These are phyloP conservation scores for Dryas integrifolia DNA, from an alignment of 331 rosid species.

Conservation along the genomic window DNA sequence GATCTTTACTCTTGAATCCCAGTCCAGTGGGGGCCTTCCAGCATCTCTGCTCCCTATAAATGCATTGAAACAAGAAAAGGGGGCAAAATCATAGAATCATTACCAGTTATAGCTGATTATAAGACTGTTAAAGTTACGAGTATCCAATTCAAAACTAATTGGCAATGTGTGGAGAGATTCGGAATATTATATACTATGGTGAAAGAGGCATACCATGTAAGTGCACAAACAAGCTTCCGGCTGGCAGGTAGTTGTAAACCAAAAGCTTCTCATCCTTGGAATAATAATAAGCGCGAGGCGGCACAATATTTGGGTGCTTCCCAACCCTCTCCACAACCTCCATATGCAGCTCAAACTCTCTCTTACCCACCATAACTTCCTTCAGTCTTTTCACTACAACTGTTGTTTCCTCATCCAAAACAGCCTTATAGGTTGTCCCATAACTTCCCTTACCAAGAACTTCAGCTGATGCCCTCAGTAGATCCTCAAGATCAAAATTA, in stretches of 20 bases:
- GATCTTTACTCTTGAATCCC: constrained; percentile 79
- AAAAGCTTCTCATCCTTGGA: constrained; percentile 84
- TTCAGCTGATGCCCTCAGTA: constrained; percentile 81
- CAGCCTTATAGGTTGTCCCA: constrained; percentile 86
- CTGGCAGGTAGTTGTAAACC: constrained; percentile 67
- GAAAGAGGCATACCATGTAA: constrained; percentile 56
- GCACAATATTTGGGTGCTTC: constrained; percentile 60
- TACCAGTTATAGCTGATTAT: neutral
- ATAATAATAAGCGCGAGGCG: constrained; percentile 72
- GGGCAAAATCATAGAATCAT: neutral
- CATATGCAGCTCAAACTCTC: constrained; percentile 82
- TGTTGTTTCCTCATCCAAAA: constrained; percentile 73
- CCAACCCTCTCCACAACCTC: constrained; percentile 66
- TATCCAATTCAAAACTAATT: too few relatives aligned
- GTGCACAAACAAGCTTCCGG: constrained; percentile 66
- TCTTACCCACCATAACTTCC: constrained; percentile 66
- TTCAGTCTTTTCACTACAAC: constrained; percentile 74
- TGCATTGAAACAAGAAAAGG: neutral
- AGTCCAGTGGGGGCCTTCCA: constrained; percentile 66
- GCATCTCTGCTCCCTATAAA: constrained; percentile 58
- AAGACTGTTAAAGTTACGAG: too few relatives aligned
- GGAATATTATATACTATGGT: too few relatives aligned
- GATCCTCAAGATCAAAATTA: constrained; percentile 76
- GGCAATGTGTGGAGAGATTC: too few relatives aligned
- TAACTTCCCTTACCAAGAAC: constrained; percentile 83